Base-by-base conservation (phyloP, 768 basidiomycete species). In the Neoboletus magnificus region DNA sequence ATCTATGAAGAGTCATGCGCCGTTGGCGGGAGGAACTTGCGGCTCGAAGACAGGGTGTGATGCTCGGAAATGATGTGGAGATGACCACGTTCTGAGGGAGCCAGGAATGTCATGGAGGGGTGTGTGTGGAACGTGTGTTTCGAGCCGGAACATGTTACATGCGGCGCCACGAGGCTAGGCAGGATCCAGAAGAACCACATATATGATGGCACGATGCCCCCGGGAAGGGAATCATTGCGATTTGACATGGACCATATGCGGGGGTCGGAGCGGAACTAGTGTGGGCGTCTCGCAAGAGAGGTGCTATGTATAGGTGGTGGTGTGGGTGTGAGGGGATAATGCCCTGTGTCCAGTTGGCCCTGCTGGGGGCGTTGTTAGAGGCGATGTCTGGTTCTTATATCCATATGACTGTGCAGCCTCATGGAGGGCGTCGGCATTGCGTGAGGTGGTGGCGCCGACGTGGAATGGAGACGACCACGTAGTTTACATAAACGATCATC, bases 111-210 rank as follows among this genome's bases (percentile, higher is more conserved):
- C 30, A 54, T 56, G 57, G 48, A 51, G 27, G 54, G 41, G 52
- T 33, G 63, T 55, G 64, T 46, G 50, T 66, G 56, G 60, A 55
- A 52, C 54, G 55, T 53, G 64, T 54, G 66, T 65, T 62, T 66
- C 64, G 66, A 66, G 63, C 57, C 66, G 64, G 64, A 65, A 53
- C 64, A 59, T 67, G 66, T 43, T 56, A 50, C 55, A 65, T 61
- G 65, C 48, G 42, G 64, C 55, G 53, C 45, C 36, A 56, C 35
- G 58, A 62, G 65, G 64, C 64, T 62, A 60, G 55, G 66, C 53
- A 62, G 56, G 29, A 41, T 36, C 37, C 27, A 58, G 54, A 16
- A 58, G 50, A 46, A 20, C 37, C 30, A 40, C 30, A 40, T 25
- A 23, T 20, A 36, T 23, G 56, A 63, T 59, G 63, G 45, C 44